Evolutionary conservation across 306 rosid species (phyloP).

Genomic region (Quercus ilex): DNA sequence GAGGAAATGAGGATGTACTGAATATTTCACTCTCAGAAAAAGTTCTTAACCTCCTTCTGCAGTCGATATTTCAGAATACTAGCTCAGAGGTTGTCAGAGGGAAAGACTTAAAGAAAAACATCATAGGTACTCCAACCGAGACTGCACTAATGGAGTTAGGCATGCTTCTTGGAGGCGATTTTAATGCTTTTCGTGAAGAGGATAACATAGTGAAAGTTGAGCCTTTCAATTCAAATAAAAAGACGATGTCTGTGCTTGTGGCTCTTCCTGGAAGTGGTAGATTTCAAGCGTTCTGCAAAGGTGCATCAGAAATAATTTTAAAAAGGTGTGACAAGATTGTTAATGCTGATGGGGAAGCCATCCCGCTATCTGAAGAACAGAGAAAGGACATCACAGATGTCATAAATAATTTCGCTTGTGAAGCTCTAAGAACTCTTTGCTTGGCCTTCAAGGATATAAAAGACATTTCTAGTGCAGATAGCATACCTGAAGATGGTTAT

Average conservation of each 20-base stretch:
- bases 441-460: constrained; percentile 59
- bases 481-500: constrained; percentile 56
- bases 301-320: constrained; percentile 79
- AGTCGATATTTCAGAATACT: constrained; percentile 79
- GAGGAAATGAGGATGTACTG: constrained; percentile 18
- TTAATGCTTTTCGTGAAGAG: constrained; percentile 31
- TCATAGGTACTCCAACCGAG: constrained; percentile 83
- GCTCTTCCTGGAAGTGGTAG: constrained; percentile 43
- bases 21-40: constrained; percentile 36
- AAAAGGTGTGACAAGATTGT: constrained; percentile 63
- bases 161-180: constrained; percentile 58
- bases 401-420: constrained; percentile 61
- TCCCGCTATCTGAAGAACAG: constrained; percentile 44
- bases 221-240: constrained; percentile 72
- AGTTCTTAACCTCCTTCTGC: constrained; percentile 48
- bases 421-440: constrained; percentile 82
- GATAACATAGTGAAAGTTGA: constrained; percentile 59
- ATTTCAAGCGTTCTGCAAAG: constrained; percentile 69
- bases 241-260: constrained; percentile 77
- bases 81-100: constrained; percentile 62
- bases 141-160: constrained; percentile 72
- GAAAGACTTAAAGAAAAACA: constrained; percentile 46
- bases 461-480: constrained; percentile 19
- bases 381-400: constrained; percentile 40
- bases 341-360: constrained; percentile 50